Base-by-base conservation (phyloP, 2,329 filamentous ascomycete genomes). In the Cladorrhinum sp. region DNA sequence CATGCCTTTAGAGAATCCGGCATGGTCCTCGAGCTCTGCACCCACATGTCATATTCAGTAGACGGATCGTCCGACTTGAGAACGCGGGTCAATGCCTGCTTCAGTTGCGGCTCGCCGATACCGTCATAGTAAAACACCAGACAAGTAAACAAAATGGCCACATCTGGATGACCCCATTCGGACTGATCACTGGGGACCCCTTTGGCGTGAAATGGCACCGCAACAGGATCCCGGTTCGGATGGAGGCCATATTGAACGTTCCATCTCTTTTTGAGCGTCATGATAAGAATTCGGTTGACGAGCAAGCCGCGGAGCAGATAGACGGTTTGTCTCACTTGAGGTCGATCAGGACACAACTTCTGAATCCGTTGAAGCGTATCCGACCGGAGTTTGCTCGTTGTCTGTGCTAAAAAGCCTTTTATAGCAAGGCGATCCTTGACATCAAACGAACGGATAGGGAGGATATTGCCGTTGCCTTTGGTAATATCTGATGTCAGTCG, bases 111-210 rank as follows among this genome's bases (percentile, higher is more conserved):
- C 2, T 76, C 62, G 1, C 55, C 77, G 0, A 89, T 70, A 0
- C 86, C 87, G 1, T 76, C 72, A 54, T 90, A 87, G 66, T 92
- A 92, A 65, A 88, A 90, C 0, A 82, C 79, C 0, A 92, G 73
- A 10, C 82, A 86, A 0, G 88, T 91, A 1, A 91, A 76, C 0
- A 86, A 42, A 1, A 91, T 86, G 0, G 83, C 79, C 0, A 89
- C 85, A 65, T 91, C 80, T 0, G 87, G 86, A 65, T 91, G 87
- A 0, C 86, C 84, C 68, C 82, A 91, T 66, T 91, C 88, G 0
- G 86, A 82, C 14, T 83, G 79, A 0, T 83, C 80, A 0, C 80
- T 82, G 0, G 88, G 87, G 0, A 80, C 76, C 1, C 87, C 88
- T 60, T 91, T 90, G 0, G 86, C 85, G 10, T 83, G 78, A 54